A percentile compares a stretch with the other conserved stretches of the same genome.
These are phyloP conservation scores for Aciculosporium take DNA, from an alignment of 2,329 filamentous ascomycete species.

Conservation along the genomic window DNA sequence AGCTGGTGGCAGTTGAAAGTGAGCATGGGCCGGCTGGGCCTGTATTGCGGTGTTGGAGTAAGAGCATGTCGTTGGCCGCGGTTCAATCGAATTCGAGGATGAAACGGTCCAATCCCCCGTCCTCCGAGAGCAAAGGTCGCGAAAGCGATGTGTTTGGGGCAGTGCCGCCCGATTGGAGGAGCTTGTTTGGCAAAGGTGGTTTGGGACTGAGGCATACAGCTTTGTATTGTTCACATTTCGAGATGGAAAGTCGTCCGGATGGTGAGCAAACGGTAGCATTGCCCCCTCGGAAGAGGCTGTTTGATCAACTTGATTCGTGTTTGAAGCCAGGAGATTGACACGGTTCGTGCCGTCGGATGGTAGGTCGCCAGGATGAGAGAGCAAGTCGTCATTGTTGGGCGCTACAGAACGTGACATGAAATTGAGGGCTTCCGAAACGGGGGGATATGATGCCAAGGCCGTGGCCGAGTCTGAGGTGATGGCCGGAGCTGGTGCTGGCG, in stretches of 20 bases:
- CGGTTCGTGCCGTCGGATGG: not conserved
- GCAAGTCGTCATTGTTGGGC: not conserved
- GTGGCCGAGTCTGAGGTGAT: not conserved
- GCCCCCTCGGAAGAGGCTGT: not conserved
- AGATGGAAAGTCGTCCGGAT: too few relatives aligned
- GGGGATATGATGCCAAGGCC: not conserved
- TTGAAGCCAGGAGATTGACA: not conserved
- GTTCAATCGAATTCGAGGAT: not conserved
- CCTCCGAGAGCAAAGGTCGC: not conserved
- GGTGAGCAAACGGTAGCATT: too few relatives aligned
- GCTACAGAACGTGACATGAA: not conserved
- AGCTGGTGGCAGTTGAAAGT: not conserved
- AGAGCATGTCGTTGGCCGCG: not conserved
- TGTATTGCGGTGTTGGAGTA: not conserved
- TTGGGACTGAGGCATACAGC: not conserved
- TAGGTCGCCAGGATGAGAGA: not conserved
- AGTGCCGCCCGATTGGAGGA: not conserved
- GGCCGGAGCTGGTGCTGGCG: not conserved
- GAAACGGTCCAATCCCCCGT: not conserved
- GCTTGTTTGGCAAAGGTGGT: not conserved
- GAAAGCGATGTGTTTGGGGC: not conserved
- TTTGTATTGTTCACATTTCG: too few relatives aligned
- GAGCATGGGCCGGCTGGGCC: not conserved
- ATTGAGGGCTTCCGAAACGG: not conserved
- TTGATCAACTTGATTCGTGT: not conserved